Conservation (phyloP, 2,329 filamentous ascomycete genomes). For the Raffaelea arxii region DNA sequence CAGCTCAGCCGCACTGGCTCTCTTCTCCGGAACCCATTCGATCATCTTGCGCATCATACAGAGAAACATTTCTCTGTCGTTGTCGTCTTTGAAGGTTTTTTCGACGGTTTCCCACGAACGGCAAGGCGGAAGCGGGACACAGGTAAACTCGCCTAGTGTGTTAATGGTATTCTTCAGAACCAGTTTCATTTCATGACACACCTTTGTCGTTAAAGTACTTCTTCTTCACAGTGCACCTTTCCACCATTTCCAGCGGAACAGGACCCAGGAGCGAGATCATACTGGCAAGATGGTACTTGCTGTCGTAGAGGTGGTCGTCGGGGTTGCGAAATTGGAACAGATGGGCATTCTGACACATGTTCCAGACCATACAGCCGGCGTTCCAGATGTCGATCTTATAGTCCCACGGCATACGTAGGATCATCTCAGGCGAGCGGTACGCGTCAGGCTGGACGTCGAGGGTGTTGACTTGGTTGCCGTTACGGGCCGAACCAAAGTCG, state of each 20-base stretch:
- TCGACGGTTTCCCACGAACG: background rate
- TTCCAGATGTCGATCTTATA: constrained; percentile 27
- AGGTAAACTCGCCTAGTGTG: background rate
- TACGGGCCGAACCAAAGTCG: constrained; percentile 23
- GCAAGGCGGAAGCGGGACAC: background rate
- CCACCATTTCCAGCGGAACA: background rate
- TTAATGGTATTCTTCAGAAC: background rate
- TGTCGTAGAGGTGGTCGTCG: constrained; percentile 11
- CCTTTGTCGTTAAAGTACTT: background rate
- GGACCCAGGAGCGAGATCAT: background rate
- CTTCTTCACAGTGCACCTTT: background rate
- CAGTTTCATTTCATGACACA: background rate
- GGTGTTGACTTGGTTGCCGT: constrained; percentile 18
- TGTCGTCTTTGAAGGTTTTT: background rate
- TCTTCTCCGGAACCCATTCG: background rate
- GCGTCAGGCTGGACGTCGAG: constrained; percentile 23
- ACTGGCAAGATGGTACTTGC: background rate
- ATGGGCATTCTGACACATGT: constrained; percentile 23
- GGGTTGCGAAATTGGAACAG: constrained; percentile 28
- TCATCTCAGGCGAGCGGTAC: constrained; percentile 13
- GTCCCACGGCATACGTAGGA: constrained; percentile 16
- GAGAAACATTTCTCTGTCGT: background rate
- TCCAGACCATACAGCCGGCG: constrained; percentile 27
- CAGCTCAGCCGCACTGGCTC: background rate
- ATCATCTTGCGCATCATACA: constrained; percentile 1